phyloP scores from a whole-genome alignment of 2,329 filamentous ascomycete species.

The Sphaerulina populicola region DNA sequence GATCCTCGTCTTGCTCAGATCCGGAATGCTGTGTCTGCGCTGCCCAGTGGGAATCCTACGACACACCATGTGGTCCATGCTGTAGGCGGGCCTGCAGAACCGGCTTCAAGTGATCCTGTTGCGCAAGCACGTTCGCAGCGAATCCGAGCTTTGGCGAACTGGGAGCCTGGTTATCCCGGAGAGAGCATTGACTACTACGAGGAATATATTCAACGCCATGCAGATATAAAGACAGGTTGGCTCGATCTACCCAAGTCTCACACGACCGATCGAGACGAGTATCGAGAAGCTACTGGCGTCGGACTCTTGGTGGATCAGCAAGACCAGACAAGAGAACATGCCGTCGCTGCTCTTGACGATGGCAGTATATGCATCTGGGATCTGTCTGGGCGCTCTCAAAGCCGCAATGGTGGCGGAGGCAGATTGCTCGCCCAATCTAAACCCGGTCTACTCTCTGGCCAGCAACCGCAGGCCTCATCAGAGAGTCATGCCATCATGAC shows the following conservation, averaged over 20 bases:
- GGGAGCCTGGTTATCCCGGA: conserved; percentile 67
- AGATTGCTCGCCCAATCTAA: conserved; percentile 58
- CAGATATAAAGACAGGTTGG: conserved; percentile 67
- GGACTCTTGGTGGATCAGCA: conserved; percentile 53
- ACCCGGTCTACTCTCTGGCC: conserved; percentile 58
- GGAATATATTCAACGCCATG: conserved; percentile 78
- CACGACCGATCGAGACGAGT: conserved; percentile 36
- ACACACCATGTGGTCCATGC: conserved; percentile 23
- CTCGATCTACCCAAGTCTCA: conserved; percentile 52
- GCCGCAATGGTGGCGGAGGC: conserved; percentile 36
- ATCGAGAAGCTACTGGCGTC: conserved; percentile 63
- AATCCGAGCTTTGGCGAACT: conserved; percentile 60
- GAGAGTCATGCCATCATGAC: conserved; percentile 52
- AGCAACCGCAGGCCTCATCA: conserved; percentile 40
- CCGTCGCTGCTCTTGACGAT: conserved; percentile 73
- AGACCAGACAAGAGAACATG: conserved; percentile 49
- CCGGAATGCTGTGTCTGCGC: conserved; percentile 36
- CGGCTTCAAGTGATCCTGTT: conserved; percentile 15
- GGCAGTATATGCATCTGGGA: conserved; percentile 87
- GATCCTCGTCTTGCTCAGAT: conserved; percentile 40
- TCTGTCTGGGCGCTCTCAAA: conserved; percentile 21
- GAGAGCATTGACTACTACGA: conserved; percentile 78
- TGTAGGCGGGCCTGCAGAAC: conserved; percentile 12
- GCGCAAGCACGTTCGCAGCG: conserved; percentile 19
- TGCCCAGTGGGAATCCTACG: conserved; percentile 20